phyloP scores from a whole-genome alignment of 2,329 filamentous ascomycete genomes.

The Colletotrichum graminicola region DNA sequence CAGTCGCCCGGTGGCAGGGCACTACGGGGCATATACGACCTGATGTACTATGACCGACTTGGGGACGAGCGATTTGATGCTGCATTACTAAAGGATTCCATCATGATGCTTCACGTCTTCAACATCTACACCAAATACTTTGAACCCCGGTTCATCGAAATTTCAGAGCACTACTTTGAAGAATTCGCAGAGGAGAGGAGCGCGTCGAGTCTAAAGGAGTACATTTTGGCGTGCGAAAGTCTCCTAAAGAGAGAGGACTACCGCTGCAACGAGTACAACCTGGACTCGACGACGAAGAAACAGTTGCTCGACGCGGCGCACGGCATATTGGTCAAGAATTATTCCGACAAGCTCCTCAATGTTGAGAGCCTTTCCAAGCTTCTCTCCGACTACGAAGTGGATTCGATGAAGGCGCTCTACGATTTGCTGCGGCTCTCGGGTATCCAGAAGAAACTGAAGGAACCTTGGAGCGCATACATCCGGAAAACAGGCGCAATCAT shows the following conservation, averaged over 20 bases:
- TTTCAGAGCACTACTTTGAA: constrained; percentile 76
- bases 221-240: constrained; percentile 77
- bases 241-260: constrained; percentile 79
- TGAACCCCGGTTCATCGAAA: constrained; percentile 78
- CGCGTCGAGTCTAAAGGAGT: constrained; percentile 75
- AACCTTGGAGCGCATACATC: constrained; percentile 85
- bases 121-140: constrained; percentile 84
- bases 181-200: constrained; percentile 78
- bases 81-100: constrained; percentile 76
- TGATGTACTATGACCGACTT: constrained; percentile 79
- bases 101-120: constrained; percentile 88
- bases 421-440: constrained; percentile 78
- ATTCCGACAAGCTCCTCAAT: constrained; percentile 75
- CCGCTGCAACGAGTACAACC: constrained; percentile 82
- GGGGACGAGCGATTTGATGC: constrained; percentile 69
- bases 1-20: constrained; percentile 54
- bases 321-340: constrained; percentile 75
- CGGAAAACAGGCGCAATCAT: constrained; percentile 79
- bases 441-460: constrained; percentile 77
- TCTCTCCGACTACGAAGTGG: constrained; percentile 76
- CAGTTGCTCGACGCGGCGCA: constrained; percentile 81
- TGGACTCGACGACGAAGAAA: constrained; percentile 86
- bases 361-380: constrained; percentile 77
- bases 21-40: constrained; percentile 75
- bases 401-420: constrained; percentile 82